phyloP scores from a whole-genome alignment of 805 yeast species.

The Hemisphaericaspora nanyangensis region DNA sequence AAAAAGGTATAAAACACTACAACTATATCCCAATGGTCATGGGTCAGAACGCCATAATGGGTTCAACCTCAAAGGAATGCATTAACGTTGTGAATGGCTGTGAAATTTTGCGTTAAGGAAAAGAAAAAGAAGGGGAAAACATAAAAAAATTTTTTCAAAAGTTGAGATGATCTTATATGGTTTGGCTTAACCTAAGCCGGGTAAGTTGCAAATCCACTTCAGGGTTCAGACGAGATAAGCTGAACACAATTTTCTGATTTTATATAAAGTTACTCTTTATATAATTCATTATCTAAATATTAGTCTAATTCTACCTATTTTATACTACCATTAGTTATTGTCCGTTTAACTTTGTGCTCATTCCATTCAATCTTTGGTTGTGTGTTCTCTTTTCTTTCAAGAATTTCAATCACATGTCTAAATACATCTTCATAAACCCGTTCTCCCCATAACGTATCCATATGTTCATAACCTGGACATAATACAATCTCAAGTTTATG shows the following conservation, averaged over 20 bases:
- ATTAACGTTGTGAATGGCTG: constrained; percentile 59
- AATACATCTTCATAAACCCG: constrained; percentile 24
- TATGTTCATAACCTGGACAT: constrained; percentile 27
- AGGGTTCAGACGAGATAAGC: too few relatives aligned
- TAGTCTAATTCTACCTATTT: too few relatives aligned
- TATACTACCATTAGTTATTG: too few relatives aligned
- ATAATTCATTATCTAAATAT: too few relatives aligned
- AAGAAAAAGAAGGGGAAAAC: constrained; percentile 6
- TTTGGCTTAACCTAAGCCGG: too few relatives aligned
- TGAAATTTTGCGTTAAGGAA: constrained; percentile 54
- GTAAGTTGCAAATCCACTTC: too few relatives aligned
- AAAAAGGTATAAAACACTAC: constrained; percentile 30
- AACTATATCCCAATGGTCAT: constrained; percentile 62
- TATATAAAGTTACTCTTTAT: too few relatives aligned
- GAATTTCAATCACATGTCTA: constrained; percentile 13
- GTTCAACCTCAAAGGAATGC: constrained; percentile 70
- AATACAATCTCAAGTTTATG: constrained; percentile 15
- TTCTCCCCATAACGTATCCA: constrained; percentile 30
- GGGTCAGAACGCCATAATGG: constrained; percentile 66
- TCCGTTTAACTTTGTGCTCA: too few relatives aligned
- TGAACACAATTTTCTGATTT: too few relatives aligned
- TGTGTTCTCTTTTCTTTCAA: too few relatives aligned
- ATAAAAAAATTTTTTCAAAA: not conserved
- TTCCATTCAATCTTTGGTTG: too few relatives aligned
- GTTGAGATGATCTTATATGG: not conserved